phyloP scores from a whole-genome alignment of 2,329 filamentous ascomycete species.

The Bipolaris oryzae region DNA sequence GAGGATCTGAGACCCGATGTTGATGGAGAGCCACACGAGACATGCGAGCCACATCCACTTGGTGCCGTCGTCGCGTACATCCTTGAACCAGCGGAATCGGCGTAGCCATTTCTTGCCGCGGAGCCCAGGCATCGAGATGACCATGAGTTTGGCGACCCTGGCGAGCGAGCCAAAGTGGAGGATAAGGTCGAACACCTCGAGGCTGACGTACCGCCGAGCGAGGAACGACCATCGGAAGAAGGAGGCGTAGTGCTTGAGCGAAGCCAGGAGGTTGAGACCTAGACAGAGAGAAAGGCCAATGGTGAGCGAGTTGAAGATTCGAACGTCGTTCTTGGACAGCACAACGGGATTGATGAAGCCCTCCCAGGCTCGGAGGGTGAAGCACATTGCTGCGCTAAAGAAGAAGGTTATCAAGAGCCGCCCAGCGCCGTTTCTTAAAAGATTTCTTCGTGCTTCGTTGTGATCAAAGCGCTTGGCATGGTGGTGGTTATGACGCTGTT shows the following conservation, averaged over 20 bases:
- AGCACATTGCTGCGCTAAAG: constrained; percentile 38
- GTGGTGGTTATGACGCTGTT: constrained; percentile 14
- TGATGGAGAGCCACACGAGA: constrained; percentile 40
- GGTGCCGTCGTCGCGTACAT: constrained; percentile 39
- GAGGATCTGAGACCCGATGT: constrained; percentile 43
- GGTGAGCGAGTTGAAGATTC: constrained; percentile 44
- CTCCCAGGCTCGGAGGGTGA: constrained; percentile 39
- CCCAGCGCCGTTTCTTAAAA: constrained; percentile 35
- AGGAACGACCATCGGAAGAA: constrained; percentile 44
- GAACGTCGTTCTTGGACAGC: constrained; percentile 35
- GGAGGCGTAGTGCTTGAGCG: constrained; percentile 43
- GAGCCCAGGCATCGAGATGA: constrained; percentile 40
- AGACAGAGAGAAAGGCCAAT: constrained; percentile 43
- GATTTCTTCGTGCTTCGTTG: constrained; percentile 35
- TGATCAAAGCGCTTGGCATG: constrained; percentile 41
- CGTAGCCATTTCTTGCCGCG: constrained; percentile 31
- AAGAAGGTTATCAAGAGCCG: constrained; percentile 38
- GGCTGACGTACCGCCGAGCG: constrained; percentile 37
- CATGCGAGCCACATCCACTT: constrained; percentile 44
- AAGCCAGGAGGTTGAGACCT: constrained; percentile 43
- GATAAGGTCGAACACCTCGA: constrained; percentile 46
- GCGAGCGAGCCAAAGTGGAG: constrained; percentile 39
- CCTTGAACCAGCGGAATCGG: constrained; percentile 36
- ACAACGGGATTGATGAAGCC: constrained; percentile 32
- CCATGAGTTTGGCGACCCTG: constrained; percentile 43